Base-by-base conservation (phyloP, 164 flowering plant species). In the Berberis vulgaris region DNA sequence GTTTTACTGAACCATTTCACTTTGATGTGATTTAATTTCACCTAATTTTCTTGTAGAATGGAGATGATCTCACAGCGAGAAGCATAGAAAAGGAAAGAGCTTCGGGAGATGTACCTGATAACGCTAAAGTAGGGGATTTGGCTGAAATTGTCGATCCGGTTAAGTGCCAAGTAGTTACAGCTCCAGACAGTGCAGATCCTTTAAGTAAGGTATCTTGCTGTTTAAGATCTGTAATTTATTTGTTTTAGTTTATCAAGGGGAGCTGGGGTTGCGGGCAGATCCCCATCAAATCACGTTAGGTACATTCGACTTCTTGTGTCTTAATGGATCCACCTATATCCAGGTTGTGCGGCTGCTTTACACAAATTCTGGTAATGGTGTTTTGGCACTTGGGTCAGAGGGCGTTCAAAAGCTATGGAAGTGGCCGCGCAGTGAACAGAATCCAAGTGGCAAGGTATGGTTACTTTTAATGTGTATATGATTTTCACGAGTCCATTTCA, bases 331-430 rank as follows among this genome's bases (percentile, higher is more conserved):
- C 49, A 41, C 41, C 41, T 11, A 26, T 61, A 26, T 68, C 45
- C 64, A 86, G 89, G 86, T 83, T 70, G 79, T 71, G n/a, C 76
- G 86, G 47, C 87, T 84, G 62, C 75, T 84, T 43, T 87, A 87
- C 64, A 84, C 88, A 45, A 87, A 83, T 65, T 84, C 86, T 57
- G 89, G 86, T 59, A 77, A 63, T 61, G 85, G 85, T 46, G 57
- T 87, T 61, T 75, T 87, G 72, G 89, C 93, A 3, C 85, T 87
- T 59, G 89, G 86, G 7, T 77, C 84, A 60, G 82, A 84, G 65
- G 89, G 84, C 53, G 70, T 73, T 66, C 89, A 84, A 62, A 83
- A 81, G 74, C 84, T 93, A 41, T 93, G 98, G 96, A 93, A 89
- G 77, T 93, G 98, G 98, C 44, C 64, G 52, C 86, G 94, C 45